Base-by-base conservation (phyloP, 129 eudicot species). In the Flaveria bidentis region DNA sequence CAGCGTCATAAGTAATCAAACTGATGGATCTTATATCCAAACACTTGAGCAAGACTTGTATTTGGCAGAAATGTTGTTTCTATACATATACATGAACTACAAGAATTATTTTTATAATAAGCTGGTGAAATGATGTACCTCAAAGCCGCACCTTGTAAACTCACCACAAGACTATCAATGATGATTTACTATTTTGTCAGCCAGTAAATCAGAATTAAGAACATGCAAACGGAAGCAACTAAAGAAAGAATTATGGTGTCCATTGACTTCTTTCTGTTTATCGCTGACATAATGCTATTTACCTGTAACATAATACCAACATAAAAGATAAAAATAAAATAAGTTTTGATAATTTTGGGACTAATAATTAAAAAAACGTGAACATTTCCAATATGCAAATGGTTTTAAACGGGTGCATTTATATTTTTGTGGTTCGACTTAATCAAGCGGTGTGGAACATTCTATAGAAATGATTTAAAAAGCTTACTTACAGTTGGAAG, bases 211-310 rank as follows among this genome's bases (percentile, higher is more conserved):
- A 94, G 58, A 73, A 91, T 95, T 44, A 91, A 85, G 83, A 95
- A 91, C 49, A 87, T 91, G 92, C 99, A 91, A 41, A 89, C 89
- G 1, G 97, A 86, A 23, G 97, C 99, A 66, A 95, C 94, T 73
- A 95, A 87, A 46, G 97, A 95, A 71, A 95, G 97, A 70, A 95
- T 88, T 79, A 91, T 87, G 33, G 97, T 87, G 82, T 95, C 97
- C 97, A 87, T 91, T 1, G 99, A 91, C 89, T 89, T 95, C 83
- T 89, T 95, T 90, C 87, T 94, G 88, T 94, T 94, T 86, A 94
- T 94, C 36, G 97, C 82, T 2, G 97, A 85, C 36, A 94, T 91
- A 63, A 91, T 89, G 74, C 88, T 86, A 78, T 89, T 91, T 69
- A 94, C 93, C 98, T 94, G 89, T 82, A 80, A 79, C 55, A 76